phyloP scores from a whole-genome alignment of 2,329 filamentous ascomycete genomes.

The Blastomyces silverae region DNA sequence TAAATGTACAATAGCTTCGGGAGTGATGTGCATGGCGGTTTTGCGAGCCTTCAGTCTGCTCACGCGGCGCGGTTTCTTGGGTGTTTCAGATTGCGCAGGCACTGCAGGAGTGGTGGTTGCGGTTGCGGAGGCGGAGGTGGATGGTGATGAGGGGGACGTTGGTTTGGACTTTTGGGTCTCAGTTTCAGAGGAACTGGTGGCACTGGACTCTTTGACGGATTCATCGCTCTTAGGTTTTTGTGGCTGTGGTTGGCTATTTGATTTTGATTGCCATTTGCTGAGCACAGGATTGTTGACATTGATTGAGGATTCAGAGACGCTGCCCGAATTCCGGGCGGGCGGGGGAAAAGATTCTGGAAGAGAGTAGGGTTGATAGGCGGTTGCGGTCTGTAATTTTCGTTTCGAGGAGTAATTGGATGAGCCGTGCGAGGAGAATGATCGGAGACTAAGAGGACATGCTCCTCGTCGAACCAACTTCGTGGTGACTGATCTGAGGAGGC shows the following conservation, averaged over 20 bases:
- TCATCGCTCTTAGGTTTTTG: conserved; percentile 23
- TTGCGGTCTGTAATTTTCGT: conserved; percentile 59
- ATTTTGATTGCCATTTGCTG: conserved; percentile 44
- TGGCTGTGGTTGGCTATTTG: conserved; percentile 27
- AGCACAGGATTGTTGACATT: conserved; percentile 45
- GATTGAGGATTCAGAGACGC: conserved; percentile 57
- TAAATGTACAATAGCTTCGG: conserved; percentile 71
- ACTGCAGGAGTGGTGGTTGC: conserved; percentile 26
- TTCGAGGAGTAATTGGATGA: conserved; percentile 46
- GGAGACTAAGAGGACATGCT: conserved; percentile 37
- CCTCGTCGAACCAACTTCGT: conserved; percentile 35
- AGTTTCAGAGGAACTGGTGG: conserved; percentile 50
- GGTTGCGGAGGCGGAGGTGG: background rate
- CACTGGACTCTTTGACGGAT: conserved; percentile 31
- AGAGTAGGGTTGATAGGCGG: conserved; percentile 56
- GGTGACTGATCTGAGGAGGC: conserved; percentile 36
- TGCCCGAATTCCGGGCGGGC: conserved; percentile 49
- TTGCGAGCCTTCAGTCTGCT: conserved; percentile 72
- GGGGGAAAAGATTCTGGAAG: conserved; percentile 52
- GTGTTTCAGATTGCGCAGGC: conserved; percentile 33
- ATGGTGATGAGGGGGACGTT: conserved; percentile 23
- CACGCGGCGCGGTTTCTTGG: conserved; percentile 51
- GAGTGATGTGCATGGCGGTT: conserved; percentile 81
- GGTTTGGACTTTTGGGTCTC: conserved; percentile 62
- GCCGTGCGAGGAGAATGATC: conserved; percentile 45